Evolutionary conservation across 805 yeast genomes (phyloP).

Genomic region (Naumovozyma dairenensis): DNA sequence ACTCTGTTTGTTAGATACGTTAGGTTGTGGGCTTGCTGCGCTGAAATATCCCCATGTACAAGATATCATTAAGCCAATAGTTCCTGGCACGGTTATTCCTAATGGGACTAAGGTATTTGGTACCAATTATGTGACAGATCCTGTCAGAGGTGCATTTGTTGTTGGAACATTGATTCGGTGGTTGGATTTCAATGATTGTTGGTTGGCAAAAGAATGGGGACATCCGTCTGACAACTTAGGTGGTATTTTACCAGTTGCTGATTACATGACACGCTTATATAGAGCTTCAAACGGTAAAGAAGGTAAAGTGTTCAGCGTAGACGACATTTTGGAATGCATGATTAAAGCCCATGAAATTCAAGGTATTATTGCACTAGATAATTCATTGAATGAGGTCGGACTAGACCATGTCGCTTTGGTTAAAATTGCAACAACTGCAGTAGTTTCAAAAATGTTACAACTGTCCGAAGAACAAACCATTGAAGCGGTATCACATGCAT

Average conservation of each 20-base stretch:
- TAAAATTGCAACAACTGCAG: constrained; percentile 53
- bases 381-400: constrained; percentile 51
- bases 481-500: constrained; percentile 49
- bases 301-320: constrained; percentile 37
- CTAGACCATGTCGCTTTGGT: constrained; percentile 51
- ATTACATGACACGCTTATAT: constrained; percentile 39
- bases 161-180: constrained; percentile 50
- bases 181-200: constrained; percentile 55
- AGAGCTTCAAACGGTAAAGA: constrained; percentile 31
- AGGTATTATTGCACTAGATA: constrained; percentile 48
- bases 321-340: constrained; percentile 46
- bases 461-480: constrained; percentile 40
- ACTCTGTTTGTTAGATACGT: constrained; percentile 44
- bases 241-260: constrained; percentile 50
- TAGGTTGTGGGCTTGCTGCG: constrained; percentile 54
- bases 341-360: constrained; percentile 57
- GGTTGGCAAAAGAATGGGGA: constrained; percentile 66
- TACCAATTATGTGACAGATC: constrained; percentile 41
- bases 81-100: constrained; percentile 38
- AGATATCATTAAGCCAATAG: constrained; percentile 43
- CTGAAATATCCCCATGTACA: constrained; percentile 42
- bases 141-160: constrained; percentile 48
- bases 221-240: constrained; percentile 57
- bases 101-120: constrained; percentile 49
- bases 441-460: constrained; percentile 46